Evolutionary conservation across 352 stramenopile genomes (phyloP), one percentile per base, ranked within the genome.

Genomic region (Phytophthora quininea): DNA sequence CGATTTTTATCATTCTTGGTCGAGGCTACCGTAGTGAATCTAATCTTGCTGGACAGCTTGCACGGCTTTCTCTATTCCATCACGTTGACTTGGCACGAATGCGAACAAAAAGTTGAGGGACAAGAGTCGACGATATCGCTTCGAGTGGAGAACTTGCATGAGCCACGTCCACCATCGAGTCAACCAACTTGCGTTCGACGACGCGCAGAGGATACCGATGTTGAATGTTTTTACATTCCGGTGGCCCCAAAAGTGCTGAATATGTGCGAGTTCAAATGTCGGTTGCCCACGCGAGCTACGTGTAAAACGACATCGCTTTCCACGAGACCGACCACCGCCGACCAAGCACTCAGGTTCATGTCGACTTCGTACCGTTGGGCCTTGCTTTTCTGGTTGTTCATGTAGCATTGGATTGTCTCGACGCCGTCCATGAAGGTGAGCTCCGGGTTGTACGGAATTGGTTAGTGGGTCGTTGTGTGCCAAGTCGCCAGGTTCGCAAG

Each of bases 1-100:
- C 62, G 57, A 48, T 40, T 57, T 74, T 67, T 67, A 57, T 57
- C 57, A 59, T 19, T 49, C 30, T 55, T 24, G 9, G 14, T 12
- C 14, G 30, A 15, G 19, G 19, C 19, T 69, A 73, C 69, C 69
- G 66, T 71, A 71, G 56, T 58, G 57, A 48, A 35, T 57, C 70
- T 67, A 64, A 57, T 57, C 57, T 55, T 24, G 19, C 19, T 24
- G 19, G 19, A 24, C 19, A 24, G 79, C 37, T 47, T 47, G 10
- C 15, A 27, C 19, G 9, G 40, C 40, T 24, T 47, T 47, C 6
- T 47, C 40, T 27, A 47, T 47, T 6, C 40, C 40, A 24, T 24
- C 40, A 24, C 6, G 15, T 24, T 2, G 40, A 24, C 19, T n/a
- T 9, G 40, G 40, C 9, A 47, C 40, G 15, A 47, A 14, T 14